A percentile compares a stretch with the other conserved stretches of the same genome.
Conservation (phyloP, 306 rosid species). For the Cicer chorassanicum region DNA sequence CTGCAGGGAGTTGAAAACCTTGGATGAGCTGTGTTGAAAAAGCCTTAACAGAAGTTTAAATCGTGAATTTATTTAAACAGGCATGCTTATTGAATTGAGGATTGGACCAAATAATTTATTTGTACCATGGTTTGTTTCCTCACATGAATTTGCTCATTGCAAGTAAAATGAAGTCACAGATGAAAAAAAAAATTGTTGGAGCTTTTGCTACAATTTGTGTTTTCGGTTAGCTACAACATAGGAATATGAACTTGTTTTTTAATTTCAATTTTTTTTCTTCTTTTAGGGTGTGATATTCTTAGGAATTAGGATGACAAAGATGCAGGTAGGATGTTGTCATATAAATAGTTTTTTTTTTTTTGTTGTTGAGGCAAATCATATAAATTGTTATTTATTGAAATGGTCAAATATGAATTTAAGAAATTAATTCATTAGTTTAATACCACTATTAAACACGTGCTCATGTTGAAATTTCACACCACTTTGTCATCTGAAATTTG, state of each 20-base stretch:
- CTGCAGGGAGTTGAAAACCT: conserved; percentile 55
- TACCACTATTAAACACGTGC: neutral
- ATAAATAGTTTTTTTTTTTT: neutral
- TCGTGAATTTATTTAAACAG: conserved; percentile 46
- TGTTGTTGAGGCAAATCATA: neutral
- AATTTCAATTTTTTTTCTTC: neutral
- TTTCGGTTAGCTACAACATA: neutral
- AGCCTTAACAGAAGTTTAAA: conserved; percentile 54
- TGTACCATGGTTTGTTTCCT: conserved; percentile 42
- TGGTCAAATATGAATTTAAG: conserved; percentile 6
- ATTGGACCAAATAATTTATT: conserved; percentile 25
- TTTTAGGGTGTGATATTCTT: neutral
- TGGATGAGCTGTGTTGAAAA: conserved; percentile 52
- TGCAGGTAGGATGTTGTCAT: conserved; percentile 11
- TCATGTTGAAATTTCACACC: neutral
- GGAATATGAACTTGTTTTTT: conserved; percentile 25
- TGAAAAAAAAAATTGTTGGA: neutral
- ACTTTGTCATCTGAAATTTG: neutral
- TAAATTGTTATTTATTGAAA: neutral
- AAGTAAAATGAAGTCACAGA: conserved; percentile 19
- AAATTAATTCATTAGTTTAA: neutral
- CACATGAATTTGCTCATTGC: conserved; percentile 3
- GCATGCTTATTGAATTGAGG: conserved; percentile 27
- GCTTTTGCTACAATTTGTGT: conserved; percentile 21
- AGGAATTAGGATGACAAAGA: conserved; percentile 13